Conservation (phyloP, 2,329 filamentous ascomycete species). For the Zalaria obscura region DNA sequence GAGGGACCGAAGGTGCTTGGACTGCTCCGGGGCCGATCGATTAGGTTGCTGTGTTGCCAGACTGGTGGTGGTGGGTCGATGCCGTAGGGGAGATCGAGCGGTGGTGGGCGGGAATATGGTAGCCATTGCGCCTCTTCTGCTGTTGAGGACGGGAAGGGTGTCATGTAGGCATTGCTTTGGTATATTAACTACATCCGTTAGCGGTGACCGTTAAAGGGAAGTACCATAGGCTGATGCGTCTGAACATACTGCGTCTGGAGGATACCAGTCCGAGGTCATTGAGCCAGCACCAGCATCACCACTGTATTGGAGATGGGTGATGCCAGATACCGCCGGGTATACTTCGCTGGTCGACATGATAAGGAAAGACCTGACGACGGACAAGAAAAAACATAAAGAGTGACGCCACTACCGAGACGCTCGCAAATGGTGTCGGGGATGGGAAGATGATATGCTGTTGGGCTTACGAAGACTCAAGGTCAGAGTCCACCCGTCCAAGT, state of each 20-base stretch:
- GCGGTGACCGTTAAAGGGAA: too few species aligned
- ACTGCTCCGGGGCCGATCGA: constrained; percentile 24
- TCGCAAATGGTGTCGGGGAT: too few species aligned
- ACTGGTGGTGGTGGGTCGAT: constrained; percentile 2
- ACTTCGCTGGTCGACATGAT: too few species aligned
- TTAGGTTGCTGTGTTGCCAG: constrained; percentile 5
- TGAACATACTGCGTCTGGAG: background rate
- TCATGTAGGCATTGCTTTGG: constrained; percentile 16
- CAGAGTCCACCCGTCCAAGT: too few species aligned
- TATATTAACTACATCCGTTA: too few species aligned
- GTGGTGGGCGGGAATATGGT: background rate
- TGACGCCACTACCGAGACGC: background rate
- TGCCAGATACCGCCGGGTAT: too few species aligned
- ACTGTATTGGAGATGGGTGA: too few species aligned
- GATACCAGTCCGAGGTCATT: background rate
- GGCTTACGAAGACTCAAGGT: too few species aligned
- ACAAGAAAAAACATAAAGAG: background rate
- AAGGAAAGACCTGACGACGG: background rate
- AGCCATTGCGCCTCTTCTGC: constrained; percentile 2
- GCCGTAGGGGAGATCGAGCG: background rate
- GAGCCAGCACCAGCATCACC: too few species aligned
- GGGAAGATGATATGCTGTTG: too few species aligned
- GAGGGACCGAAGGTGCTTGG: constrained; percentile 28
- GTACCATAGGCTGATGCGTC: too few species aligned
- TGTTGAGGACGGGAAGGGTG: constrained; percentile 18